phyloP scores from a whole-genome alignment of 2,329 filamentous ascomycete genomes.

The Fusarium tjaetaba region DNA sequence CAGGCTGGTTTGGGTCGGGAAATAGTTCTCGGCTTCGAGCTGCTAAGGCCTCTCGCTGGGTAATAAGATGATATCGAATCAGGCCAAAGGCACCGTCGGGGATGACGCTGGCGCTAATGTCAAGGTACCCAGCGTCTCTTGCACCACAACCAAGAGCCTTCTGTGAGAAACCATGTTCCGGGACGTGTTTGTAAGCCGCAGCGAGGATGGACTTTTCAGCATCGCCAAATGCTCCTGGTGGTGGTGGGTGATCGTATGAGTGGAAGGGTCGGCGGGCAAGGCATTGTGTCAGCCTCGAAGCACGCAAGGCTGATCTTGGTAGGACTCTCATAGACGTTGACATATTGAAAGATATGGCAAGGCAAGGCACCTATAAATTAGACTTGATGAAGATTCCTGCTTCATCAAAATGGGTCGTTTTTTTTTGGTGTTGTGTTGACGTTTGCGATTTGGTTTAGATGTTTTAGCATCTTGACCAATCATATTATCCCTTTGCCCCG shows the following conservation, averaged over 20 bases:
- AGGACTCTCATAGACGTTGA: conserved; percentile 22
- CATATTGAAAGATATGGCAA: conserved; percentile 17
- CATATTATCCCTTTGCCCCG: not conserved
- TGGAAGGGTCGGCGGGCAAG: conserved; percentile 64
- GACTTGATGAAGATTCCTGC: conserved; percentile 1
- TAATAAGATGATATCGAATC: conserved; percentile 79
- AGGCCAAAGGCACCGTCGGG: conserved; percentile 83
- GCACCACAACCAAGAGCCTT: conserved; percentile 80
- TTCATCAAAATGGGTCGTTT: conserved; percentile 15
- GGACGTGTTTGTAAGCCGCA: conserved; percentile 82
- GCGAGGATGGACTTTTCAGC: conserved; percentile 81
- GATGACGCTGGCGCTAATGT: conserved; percentile 86
- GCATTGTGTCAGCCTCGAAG: conserved; percentile 22
- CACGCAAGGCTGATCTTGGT: conserved; percentile 26
- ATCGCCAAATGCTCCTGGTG: conserved; percentile 69
- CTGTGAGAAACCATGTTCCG: conserved; percentile 82
- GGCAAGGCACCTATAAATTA: not conserved
- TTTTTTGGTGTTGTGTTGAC: conserved; percentile 31
- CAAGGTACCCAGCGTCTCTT: conserved; percentile 84
- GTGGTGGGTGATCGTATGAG: conserved; percentile 73
- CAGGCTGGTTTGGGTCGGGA: conserved; percentile 50
- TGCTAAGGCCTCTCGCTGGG: conserved; percentile 70
- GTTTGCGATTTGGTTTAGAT: conserved; percentile 22
- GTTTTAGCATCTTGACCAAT: conserved; percentile 14
- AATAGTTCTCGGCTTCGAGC: conserved; percentile 53